phyloP scores from a whole-genome alignment of 305 asterid genomes.

The Fraxinus floribunda region DNA sequence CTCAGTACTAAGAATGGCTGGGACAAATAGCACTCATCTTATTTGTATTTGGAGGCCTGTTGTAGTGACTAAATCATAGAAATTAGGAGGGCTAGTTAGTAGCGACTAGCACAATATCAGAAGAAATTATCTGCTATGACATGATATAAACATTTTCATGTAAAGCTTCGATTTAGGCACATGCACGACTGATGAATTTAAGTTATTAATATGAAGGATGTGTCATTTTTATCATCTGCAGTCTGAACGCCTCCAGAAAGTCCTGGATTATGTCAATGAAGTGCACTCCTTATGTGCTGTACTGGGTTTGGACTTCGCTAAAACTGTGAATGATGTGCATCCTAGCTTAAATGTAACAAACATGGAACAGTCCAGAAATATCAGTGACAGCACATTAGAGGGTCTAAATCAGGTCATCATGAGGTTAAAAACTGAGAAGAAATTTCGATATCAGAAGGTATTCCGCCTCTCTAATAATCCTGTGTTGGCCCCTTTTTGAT shows the following conservation, averaged over 20 bases:
- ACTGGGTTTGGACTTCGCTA: constrained; percentile 71
- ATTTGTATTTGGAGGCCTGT: neutral
- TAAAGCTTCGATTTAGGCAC: neutral
- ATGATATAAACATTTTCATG: neutral
- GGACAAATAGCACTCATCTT: neutral
- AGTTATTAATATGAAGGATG: neutral
- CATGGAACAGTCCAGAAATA: constrained; percentile 66
- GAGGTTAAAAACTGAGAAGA: constrained; percentile 70
- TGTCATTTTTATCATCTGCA: constrained; percentile 29
- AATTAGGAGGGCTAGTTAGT: neutral
- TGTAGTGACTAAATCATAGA: neutral
- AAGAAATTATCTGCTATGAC: neutral
- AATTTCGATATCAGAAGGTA: constrained; percentile 81
- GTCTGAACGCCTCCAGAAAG: constrained; percentile 83
- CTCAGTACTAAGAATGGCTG: neutral
- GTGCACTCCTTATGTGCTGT: constrained; percentile 79
- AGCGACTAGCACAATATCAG: neutral
- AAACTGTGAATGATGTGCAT: constrained; percentile 75
- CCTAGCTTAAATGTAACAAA: constrained; percentile 74
- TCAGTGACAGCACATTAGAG: constrained; percentile 72
- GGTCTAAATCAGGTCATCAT: constrained; percentile 69
- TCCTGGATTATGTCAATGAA: constrained; percentile 74
- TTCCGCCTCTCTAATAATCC: constrained; percentile 14
- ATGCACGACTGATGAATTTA: neutral
- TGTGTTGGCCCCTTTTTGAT: constrained; percentile 12